A percentile compares a stretch with the other conserved stretches of the same genome.
phyloP scores from a whole-genome alignment of 2,329 filamentous ascomycete species.

The Curvularia sp. region DNA sequence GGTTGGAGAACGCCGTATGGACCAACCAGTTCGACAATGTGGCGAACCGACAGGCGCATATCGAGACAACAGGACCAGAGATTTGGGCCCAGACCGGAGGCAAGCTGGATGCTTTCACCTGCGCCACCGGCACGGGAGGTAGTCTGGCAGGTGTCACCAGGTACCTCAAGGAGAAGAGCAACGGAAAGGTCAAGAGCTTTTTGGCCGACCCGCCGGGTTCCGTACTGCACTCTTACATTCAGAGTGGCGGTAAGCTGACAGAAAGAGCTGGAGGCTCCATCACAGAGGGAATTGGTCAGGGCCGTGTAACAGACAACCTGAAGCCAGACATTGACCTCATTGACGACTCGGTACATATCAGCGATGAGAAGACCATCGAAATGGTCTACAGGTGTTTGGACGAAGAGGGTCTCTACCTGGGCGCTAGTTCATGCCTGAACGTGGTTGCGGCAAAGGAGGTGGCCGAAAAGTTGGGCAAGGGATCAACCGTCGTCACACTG shows the following conservation, averaged over 20 bases:
- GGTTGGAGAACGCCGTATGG: slow-evolving; percentile 89
- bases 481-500: slow-evolving; percentile 90
- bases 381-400: slow-evolving; percentile 98
- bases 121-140: slow-evolving; percentile 89
- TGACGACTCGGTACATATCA: slow-evolving; percentile 83
- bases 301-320: slow-evolving; percentile 94
- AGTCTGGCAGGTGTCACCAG: slow-evolving; percentile 88
- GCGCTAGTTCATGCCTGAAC: slow-evolving; percentile 91
- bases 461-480: slow-evolving; percentile 85
- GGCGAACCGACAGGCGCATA: slow-evolving; percentile 90
- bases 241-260: slow-evolving; percentile 79
- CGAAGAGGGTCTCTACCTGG: slow-evolving; percentile 93
- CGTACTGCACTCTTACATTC: slow-evolving; percentile 91
- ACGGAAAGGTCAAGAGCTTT: slow-evolving; percentile 82
- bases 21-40: slow-evolving; percentile 99
- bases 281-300: slow-evolving; percentile 97
- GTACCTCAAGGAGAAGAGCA: slow-evolving; percentile 83
- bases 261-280: slow-evolving; percentile 87
- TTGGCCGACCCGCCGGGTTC: slow-evolving; percentile 93
- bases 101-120: slow-evolving; percentile 91
- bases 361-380: slow-evolving; percentile 92
- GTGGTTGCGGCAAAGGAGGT: slow-evolving; percentile 95
- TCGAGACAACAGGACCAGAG: slow-evolving; percentile 96
- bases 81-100: slow-evolving; percentile 93
- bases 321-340: slow-evolving; percentile 81